These are phyloP conservation scores for Aspergillus chevalieri DNA, from an alignment of 2,329 filamentous ascomycete genomes.

Conservation along the genomic window DNA sequence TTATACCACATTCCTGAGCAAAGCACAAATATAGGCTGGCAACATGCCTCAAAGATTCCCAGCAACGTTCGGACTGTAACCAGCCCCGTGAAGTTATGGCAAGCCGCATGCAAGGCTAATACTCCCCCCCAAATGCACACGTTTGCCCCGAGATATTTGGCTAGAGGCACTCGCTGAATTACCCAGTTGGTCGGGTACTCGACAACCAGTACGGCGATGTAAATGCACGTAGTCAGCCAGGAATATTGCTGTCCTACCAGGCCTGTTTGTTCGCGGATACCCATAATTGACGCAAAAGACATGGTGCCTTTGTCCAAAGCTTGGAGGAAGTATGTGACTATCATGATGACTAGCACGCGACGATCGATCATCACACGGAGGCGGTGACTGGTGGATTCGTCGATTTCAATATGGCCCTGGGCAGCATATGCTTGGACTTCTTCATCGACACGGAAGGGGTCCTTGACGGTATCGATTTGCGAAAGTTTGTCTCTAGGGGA, in stretches of 20 bases:
- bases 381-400: constrained; percentile 53
- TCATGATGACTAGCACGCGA: constrained; percentile 64
- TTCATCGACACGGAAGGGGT: constrained; percentile 58
- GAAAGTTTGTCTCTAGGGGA: constrained; percentile 41
- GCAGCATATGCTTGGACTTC: constrained; percentile 66
- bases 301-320: constrained; percentile 37
- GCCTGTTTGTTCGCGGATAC: constrained; percentile 41
- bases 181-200: constrained; percentile 67
- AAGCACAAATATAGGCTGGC: constrained; percentile 62
- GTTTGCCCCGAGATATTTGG: constrained; percentile 59
- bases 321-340: constrained; percentile 67
- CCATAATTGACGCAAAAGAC: constrained; percentile 40
- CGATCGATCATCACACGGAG: constrained; percentile 61
- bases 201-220: constrained; percentile 63
- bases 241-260: constrained; percentile 47
- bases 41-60: constrained; percentile 65
- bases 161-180: constrained; percentile 59
- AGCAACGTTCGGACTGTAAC: constrained; percentile 59
- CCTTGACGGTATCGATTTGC: constrained; percentile 43
- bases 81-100: constrained; percentile 55
- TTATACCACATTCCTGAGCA: constrained; percentile 67
- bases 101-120: constrained; percentile 57
- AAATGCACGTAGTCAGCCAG: constrained; percentile 70
- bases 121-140: constrained; percentile 60
- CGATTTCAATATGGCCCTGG: constrained; percentile 51